Evolutionary conservation across 1,284 basidiomycete genomes (phyloP), one percentile per base, ranked within the genome.

Genomic region (Cerrena zonata): DNA sequence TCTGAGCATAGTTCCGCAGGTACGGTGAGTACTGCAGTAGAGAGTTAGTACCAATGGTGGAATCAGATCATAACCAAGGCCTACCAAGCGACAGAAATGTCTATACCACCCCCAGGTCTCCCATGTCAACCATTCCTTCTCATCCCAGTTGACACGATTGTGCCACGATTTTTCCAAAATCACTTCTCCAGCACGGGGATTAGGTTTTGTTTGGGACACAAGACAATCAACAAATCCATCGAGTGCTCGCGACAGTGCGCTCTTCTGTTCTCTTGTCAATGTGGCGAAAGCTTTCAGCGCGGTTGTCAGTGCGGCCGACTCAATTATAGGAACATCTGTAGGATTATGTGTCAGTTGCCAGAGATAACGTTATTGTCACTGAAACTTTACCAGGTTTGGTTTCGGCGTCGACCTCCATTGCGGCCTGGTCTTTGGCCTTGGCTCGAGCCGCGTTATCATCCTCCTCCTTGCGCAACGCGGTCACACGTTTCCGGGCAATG

Each of bases 21-120:
- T 89, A 88, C 0, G 86, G 83, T 5, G 86, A 79, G 59, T 87
- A 90, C 89, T 90, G 53, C 13, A 48, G 34, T 7, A 43, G 12
- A n/a, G 19, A 13, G 11, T 24, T 22, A 44, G 42, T 12, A 19
- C 12, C 5, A 12, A 10, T 24, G 22, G 43, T 41, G 24, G 26
- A 45, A 21, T 19, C 13, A 43, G 50, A 24, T 41, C 27, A 48
- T 45, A 50, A 42, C 43, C n/a, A 49, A 24, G 24, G 42, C 19
- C 46, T 53, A 92, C 90, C 64, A 71, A 75, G 61, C 89, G 74
- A 66, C 86, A 88, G 70, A 91, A 91, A 60, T 93, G 88, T 52
- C 86, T 74, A 60, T 87, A 91, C 90, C 89, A 92, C 4, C 86
- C 83, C 84, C 88, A 90, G 0, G 85, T 86, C 68, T 87, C 84